These are phyloP conservation scores for Abelmoschus esculentus DNA, from an alignment of 345 rosid species.

Conservation along the genomic window DNA sequence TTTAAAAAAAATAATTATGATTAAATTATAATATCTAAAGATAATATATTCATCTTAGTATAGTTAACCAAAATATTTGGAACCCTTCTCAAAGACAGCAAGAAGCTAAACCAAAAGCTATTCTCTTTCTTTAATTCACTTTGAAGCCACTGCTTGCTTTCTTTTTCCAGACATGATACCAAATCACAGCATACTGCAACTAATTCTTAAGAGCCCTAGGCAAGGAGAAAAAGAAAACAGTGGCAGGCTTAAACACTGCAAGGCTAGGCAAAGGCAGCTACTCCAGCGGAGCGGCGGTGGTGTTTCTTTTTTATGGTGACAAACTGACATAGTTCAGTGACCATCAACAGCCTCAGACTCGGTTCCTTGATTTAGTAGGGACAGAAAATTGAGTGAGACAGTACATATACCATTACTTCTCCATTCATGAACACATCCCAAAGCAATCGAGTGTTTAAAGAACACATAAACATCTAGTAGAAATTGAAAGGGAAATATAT, in stretches of 20 bases:
- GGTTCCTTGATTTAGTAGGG: conserved; percentile 12
- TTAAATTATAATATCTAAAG: no score
- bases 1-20: no score
- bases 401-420: conserved; percentile 18
- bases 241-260: conserved; percentile 2
- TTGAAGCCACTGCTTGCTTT: conserved; percentile 43
- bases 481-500: background rate
- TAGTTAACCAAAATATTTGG: no score
- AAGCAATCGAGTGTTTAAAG: background rate
- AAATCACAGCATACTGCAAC: conserved; percentile 40
- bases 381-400: conserved; percentile 3
- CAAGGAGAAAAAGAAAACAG: background rate
- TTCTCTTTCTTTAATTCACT: conserved; percentile 15
- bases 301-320: conserved; percentile 23
- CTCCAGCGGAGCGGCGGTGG: conserved; percentile 9
- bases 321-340: conserved; percentile 16
- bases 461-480: background rate
- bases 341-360: conserved; percentile 25
- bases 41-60: no score
- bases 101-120: background rate
- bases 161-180: conserved; percentile 36
- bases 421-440: conserved; percentile 23
- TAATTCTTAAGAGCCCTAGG: conserved; percentile 34
- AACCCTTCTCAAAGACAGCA: background rate
- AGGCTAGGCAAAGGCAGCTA: conserved; percentile 3